Conservation (phyloP, 2,329 filamentous ascomycete genomes). For the Nakataea oryzae region DNA sequence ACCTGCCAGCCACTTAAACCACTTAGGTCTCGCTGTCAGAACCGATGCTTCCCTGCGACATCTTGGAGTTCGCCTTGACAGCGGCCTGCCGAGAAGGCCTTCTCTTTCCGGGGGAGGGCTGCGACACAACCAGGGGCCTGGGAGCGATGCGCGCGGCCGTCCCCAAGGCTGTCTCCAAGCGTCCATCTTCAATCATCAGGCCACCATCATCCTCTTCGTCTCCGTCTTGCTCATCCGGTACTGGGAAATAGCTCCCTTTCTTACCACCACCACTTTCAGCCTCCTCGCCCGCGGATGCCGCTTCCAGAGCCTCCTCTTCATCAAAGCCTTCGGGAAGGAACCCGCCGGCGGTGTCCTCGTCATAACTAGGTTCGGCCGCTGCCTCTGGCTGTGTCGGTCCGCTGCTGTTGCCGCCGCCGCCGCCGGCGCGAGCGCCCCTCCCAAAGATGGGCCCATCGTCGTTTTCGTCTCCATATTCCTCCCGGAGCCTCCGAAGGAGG, state of each 20-base stretch:
- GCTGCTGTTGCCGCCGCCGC: neutral
- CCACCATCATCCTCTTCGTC: slow-evolving; percentile 22
- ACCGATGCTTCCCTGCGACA: neutral
- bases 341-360: slow-evolving; percentile 42
- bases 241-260: slow-evolving; percentile 38
- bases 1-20: no score
- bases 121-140: no score
- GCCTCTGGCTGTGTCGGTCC: slow-evolving; percentile 15
- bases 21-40: neutral
- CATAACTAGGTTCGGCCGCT: neutral
- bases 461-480: slow-evolving; percentile 61
- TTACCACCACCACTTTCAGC: slow-evolving; percentile 11
- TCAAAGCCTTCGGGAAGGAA: slow-evolving; percentile 50
- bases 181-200: slow-evolving; percentile 19
- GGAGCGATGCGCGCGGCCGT: neutral
- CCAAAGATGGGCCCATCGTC: slow-evolving; percentile 42
- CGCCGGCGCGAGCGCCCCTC: slow-evolving; percentile 25
- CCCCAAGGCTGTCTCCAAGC: slow-evolving; percentile 2
- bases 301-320: slow-evolving; percentile 24
- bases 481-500: slow-evolving; percentile 65
- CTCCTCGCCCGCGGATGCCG: slow-evolving; percentile 15
- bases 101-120: neutral
- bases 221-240: slow-evolving; percentile 30
- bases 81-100: neutral
- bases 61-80: neutral